phyloP scores from a whole-genome alignment of 371 early-diverging fungal species.

The Quaeritorhiza haematococci region DNA sequence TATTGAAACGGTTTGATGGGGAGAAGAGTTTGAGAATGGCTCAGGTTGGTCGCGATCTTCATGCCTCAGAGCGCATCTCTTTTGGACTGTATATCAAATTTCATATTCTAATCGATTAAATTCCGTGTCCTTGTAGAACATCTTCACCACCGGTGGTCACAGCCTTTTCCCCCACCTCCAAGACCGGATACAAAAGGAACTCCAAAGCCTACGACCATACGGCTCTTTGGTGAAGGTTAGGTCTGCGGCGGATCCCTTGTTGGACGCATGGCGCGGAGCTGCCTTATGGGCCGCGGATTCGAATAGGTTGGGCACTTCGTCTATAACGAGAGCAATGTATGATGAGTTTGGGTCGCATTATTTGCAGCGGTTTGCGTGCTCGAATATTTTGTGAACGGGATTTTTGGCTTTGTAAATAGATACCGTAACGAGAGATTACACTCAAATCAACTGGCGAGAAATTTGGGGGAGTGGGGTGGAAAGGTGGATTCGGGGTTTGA shows the following conservation, averaged over 20 bases:
- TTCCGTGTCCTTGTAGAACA: conserved; percentile 38
- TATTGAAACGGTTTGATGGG: conserved; percentile 56
- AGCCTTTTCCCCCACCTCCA: conserved; percentile 58
- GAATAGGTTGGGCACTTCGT: conserved; percentile 25
- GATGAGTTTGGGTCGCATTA: conserved; percentile 81
- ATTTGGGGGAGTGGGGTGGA: not conserved
- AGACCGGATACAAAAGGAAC: conserved; percentile 53
- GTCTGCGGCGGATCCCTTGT: conserved; percentile 61
- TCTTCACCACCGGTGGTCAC: conserved; percentile 79
- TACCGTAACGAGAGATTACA: no score
- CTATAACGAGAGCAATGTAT: conserved; percentile 65
- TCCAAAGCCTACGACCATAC: conserved; percentile 61
- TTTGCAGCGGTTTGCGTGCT: conserved; percentile 72
- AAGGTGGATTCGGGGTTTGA: no score
- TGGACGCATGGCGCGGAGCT: conserved; percentile 86
- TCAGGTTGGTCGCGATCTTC: conserved; percentile 36
- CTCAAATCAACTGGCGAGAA: no score
- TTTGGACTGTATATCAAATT: not conserved
- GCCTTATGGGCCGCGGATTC: conserved; percentile 50
- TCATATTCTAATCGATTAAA: not conserved
- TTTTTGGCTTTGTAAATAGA: no score
- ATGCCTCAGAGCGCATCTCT: conserved; percentile 1
- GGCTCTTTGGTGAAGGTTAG: conserved; percentile 53
- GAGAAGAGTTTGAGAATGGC: conserved; percentile 40
- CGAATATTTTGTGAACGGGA: conserved; percentile 18